These are phyloP conservation scores for Termitomyces sp. DNA, from an alignment of 768 basidiomycete species.

Conservation along the genomic window DNA sequence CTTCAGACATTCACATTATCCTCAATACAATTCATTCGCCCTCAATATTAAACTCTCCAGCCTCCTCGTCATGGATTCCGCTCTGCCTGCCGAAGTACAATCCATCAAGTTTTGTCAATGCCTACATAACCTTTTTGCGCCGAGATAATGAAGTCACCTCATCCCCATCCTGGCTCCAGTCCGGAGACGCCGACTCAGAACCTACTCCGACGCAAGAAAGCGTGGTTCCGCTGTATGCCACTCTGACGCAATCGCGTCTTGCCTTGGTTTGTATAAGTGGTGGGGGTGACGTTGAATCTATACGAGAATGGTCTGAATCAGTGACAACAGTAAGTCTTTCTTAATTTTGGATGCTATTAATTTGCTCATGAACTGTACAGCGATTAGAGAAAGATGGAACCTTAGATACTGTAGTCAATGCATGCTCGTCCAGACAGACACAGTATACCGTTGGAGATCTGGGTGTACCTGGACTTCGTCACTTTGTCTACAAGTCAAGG, in stretches of 20 bases:
- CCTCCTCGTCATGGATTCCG: conserved; percentile 89
- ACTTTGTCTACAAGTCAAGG: conserved; percentile 94
- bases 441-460: conserved; percentile 72
- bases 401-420: conserved; percentile 44
- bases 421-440: conserved; percentile 46
- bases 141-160: conserved; percentile 30
- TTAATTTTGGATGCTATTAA: neutral
- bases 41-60: conserved; percentile 71
- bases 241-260: conserved; percentile 33
- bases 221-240: neutral
- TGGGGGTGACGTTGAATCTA: conserved; percentile 81
- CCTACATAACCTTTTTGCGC: conserved; percentile 75
- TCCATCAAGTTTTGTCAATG: conserved; percentile 83
- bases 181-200: neutral
- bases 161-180: conserved; percentile 10
- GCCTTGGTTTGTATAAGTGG: conserved; percentile 80
- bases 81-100: conserved; percentile 96
- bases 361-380: conserved; percentile 30
- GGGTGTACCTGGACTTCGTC: conserved; percentile 85
- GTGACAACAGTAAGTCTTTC: conserved; percentile 51
- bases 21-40: conserved; percentile 88
- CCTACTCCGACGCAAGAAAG: conserved; percentile 13
- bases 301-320: conserved; percentile 70
- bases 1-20: conserved; percentile 82
- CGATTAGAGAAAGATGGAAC: conserved; percentile 62